A percentile compares a stretch with the other conserved stretches of the same genome.
phyloP scores from a whole-genome alignment of 2,329 filamentous ascomycete genomes.

The Rutstroemia sp. region DNA sequence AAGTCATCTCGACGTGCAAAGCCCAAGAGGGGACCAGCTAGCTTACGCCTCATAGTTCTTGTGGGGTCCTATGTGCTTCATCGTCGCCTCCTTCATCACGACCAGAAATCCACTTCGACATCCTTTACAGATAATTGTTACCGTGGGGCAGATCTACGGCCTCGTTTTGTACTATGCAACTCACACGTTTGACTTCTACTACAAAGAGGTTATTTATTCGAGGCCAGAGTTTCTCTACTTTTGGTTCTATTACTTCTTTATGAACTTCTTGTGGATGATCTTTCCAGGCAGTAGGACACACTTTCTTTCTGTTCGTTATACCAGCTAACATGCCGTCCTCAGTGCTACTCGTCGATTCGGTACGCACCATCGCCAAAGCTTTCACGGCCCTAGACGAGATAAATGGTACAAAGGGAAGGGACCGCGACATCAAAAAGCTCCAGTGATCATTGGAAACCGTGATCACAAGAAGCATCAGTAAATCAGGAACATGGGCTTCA shows the following conservation, averaged over 20 bases:
- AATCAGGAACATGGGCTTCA: no score
- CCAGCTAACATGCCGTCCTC: background rate
- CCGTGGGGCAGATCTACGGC: constrained; percentile 38
- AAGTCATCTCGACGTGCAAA: constrained; percentile 3
- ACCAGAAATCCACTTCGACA: constrained; percentile 39
- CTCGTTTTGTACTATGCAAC: constrained; percentile 58
- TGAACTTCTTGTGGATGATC: constrained; percentile 55
- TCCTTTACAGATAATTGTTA: constrained; percentile 38
- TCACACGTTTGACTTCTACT: constrained; percentile 42
- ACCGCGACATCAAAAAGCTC: background rate
- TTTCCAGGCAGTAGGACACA: constrained; percentile 44
- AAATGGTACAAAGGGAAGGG: constrained; percentile 4
- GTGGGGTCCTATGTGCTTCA: constrained; percentile 53
- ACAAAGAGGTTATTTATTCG: constrained; percentile 43
- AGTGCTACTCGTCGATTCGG: constrained; percentile 32
- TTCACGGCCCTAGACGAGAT: constrained; percentile 30
- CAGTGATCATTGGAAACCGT: background rate
- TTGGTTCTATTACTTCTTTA: constrained; percentile 56
- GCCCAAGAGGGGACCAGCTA: background rate
- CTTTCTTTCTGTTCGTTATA: background rate
- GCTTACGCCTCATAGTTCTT: constrained; percentile 33
- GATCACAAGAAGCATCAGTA: no score
- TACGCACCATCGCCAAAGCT: constrained; percentile 30
- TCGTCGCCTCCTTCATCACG: constrained; percentile 41
- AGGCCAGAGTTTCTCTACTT: constrained; percentile 55